Evolutionary conservation across 306 rosid species (phyloP).

Genomic region (Inga leiocalycina): DNA sequence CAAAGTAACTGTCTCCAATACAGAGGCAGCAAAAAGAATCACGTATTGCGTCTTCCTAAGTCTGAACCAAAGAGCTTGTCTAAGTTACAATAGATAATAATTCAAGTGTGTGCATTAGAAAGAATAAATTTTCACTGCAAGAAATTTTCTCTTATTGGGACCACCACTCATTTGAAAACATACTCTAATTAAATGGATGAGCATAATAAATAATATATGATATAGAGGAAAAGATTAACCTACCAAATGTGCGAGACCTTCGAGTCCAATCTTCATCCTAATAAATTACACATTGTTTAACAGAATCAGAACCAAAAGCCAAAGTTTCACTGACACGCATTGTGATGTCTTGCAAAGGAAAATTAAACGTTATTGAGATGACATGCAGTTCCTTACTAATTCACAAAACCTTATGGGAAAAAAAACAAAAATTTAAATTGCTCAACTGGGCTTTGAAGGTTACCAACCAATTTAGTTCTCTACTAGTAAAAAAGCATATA

Average conservation of each 20-base stretch:
- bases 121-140: constrained; percentile 13
- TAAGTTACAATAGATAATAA: constrained; percentile 24
- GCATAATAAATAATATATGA: background rate
- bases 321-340: constrained; percentile 26
- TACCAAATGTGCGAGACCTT: constrained; percentile 54
- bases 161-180: constrained; percentile 11
- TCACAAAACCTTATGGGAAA: background rate
- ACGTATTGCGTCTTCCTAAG: background rate
- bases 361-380: background rate
- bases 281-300: constrained; percentile 38
- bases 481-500: background rate
- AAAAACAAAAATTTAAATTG: background rate
- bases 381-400: background rate
- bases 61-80: constrained; percentile 3
- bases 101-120: background rate
- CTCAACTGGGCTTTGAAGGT: background rate
- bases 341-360: constrained; percentile 2
- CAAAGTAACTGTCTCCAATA: background rate
- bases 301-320: constrained; percentile 33
- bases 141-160: background rate
- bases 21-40: background rate
- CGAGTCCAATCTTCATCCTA: constrained; percentile 59
- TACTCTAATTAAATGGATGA: background rate
- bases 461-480: background rate
- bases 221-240: constrained; percentile 33